Base-by-base conservation (phyloP, 306 rosid genomes). In the Cicer yamashitae region DNA sequence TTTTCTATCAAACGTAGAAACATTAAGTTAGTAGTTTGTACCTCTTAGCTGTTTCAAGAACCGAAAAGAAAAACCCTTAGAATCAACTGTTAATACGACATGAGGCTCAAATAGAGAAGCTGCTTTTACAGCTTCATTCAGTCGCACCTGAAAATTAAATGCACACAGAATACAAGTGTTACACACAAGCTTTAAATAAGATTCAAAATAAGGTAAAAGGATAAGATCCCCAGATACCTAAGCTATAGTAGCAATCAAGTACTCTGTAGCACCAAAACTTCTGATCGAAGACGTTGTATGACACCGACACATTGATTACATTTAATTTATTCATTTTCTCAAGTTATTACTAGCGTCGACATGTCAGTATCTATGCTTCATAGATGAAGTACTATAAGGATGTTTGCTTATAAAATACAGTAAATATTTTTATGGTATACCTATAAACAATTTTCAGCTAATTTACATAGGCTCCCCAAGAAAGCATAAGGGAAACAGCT, bases 1-100 rank as follows among this genome's bases (percentile, higher is more conserved):
- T 73, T 65, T 73, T 66, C 62, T 74, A 58, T 52, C 78, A 83
- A 74, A 2, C 73, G 54, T 11, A 44, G 46, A 14, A 20, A 50
- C 75, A 82, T 57, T 18, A 77, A 48, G 46, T 64, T 40, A 78
- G 47, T 22, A 46, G 37, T 18, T 18, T 84, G 74, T 91, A 94
- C 97, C 98, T 82, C 89, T 86, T 76, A 94, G 81, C 80, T 85
- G 87, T 87, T 85, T 94, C 67, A 94, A 74, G 63, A 90, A 88
- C 60, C 96, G 93, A 67, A 94, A 94, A 76, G 96, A 91, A 82
- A 94, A 91, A 38, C 96, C 98, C 84, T 94, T 94, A 13, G 88
- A 87, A 52, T 94, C 97, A 73, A 91, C 86, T 40, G 97, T 94
- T 22, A 91, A 53, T 67, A 91, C 91, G 44, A 86, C 89, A 71